Percentiles rank a stretch among this genome's conserved stretches.
phyloP scores from a whole-genome alignment of 305 asterid species.

The Plantago coronopus region DNA sequence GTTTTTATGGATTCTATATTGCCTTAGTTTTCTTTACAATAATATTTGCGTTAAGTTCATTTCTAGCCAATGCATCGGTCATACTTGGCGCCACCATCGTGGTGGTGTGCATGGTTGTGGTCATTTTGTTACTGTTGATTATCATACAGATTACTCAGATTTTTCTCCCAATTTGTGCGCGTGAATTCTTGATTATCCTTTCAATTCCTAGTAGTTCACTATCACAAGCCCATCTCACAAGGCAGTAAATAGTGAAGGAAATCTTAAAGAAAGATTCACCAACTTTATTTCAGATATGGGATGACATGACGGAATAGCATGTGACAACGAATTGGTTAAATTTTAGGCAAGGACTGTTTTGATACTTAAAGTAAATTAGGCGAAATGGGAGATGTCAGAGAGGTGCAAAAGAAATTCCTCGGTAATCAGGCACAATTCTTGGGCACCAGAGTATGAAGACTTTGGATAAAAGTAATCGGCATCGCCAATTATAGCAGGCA shows the following conservation, averaged over 20 bases:
- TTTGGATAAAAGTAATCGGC: background rate
- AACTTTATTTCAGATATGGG: constrained; percentile 4
- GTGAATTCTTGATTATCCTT: background rate
- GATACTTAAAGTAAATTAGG: background rate
- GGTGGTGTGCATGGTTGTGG: too few relatives aligned
- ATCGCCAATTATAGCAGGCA: background rate
- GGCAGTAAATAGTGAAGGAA: background rate
- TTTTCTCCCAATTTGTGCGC: too few relatives aligned
- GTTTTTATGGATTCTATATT: too few relatives aligned
- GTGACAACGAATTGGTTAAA: background rate
- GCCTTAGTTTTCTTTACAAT: too few relatives aligned
- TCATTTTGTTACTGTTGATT: too few relatives aligned
- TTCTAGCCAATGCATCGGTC: too few relatives aligned
- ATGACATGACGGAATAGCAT: background rate
- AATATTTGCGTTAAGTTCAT: too few relatives aligned
- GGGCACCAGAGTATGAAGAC: constrained; percentile 1
- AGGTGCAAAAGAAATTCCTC: too few relatives aligned
- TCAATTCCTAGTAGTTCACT: background rate
- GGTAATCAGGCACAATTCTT: background rate
- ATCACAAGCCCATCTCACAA: background rate
- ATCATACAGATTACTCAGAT: too few relatives aligned
- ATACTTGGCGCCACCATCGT: too few relatives aligned
- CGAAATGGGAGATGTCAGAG: too few relatives aligned
- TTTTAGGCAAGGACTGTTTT: background rate
- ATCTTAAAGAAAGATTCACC: constrained; percentile 1